Percentiles rank a stretch among this genome's conserved stretches.
Conservation (phyloP, 371 early-diverging fungal genomes). For the Mortierella sp. region DNA sequence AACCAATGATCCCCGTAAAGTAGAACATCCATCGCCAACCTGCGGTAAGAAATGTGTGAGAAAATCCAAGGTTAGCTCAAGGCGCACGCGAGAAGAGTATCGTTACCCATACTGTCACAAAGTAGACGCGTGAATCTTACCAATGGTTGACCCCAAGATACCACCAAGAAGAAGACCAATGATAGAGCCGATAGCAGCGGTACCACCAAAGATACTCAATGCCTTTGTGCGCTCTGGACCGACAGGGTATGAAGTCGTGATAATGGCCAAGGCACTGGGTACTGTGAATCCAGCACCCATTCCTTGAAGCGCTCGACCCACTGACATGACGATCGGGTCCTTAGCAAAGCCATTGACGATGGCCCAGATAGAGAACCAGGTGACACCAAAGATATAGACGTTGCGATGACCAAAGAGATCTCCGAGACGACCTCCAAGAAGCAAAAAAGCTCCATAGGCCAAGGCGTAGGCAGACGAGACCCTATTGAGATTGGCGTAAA, state of each 20-base stretch:
- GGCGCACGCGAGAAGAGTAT: too few species aligned
- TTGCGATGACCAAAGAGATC: conserved; percentile 56
- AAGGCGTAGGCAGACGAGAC: conserved; percentile 56
- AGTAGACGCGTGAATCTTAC: background rate
- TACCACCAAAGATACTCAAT: conserved; percentile 34
- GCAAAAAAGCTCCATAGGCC: conserved; percentile 56
- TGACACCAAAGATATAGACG: conserved; percentile 50
- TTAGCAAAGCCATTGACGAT: conserved; percentile 51
- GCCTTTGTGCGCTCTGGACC: conserved; percentile 32
- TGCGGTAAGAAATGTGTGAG: background rate
- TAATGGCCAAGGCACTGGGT: conserved; percentile 56
- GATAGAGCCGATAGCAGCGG: conserved; percentile 25
- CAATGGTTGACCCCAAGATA: conserved; percentile 35
- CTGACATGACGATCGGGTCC: conserved; percentile 47
- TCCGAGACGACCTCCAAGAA: conserved; percentile 56
- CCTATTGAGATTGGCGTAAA: conserved; percentile 7
- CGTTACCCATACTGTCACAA: background rate
- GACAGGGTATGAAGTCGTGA: conserved; percentile 45
- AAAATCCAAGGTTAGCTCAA: background rate
- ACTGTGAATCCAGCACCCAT: conserved; percentile 59
- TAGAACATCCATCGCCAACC: conserved; percentile 61
- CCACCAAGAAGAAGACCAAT: conserved; percentile 31
- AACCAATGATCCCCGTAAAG: conserved; percentile 52
- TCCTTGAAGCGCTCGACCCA: conserved; percentile 57
- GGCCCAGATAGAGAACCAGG: conserved; percentile 49